A percentile compares a stretch with the other conserved stretches of the same genome.
phyloP scores from a whole-genome alignment of 2,329 filamentous ascomycete genomes.

The Penicillium sp. region DNA sequence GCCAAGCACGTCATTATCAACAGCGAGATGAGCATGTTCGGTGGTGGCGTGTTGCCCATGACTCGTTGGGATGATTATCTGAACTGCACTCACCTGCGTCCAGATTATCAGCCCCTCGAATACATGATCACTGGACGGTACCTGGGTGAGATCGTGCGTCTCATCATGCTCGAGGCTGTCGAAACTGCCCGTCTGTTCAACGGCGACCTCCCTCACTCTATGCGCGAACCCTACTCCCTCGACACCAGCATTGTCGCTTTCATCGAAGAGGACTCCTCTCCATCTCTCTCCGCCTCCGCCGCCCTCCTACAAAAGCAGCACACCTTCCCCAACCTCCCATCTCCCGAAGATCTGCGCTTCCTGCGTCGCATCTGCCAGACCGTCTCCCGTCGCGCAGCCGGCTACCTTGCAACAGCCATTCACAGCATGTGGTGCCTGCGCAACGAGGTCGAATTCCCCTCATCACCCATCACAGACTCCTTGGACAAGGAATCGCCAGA shows the following conservation, averaged over 20 bases:
- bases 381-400: constrained; percentile 62
- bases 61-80: constrained; percentile 65
- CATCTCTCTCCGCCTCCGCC: constrained; percentile 40
- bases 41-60: constrained; percentile 56
- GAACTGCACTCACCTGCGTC: constrained; percentile 58
- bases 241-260: constrained; percentile 62
- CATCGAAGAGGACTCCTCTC: constrained; percentile 53
- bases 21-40: constrained; percentile 69
- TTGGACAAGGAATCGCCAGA: constrained; percentile 33
- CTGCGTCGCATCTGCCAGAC: constrained; percentile 55
- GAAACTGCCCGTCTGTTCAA: constrained; percentile 58
- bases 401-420: constrained; percentile 64
- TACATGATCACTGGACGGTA: constrained; percentile 66
- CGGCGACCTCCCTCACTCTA: constrained; percentile 57
- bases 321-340: constrained; percentile 48
- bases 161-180: constrained; percentile 63
- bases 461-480: constrained; percentile 20
- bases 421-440: constrained; percentile 63
- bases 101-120: constrained; percentile 67
- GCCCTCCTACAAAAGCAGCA: constrained; percentile 56
- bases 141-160: constrained; percentile 63
- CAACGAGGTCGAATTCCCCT: constrained; percentile 50
- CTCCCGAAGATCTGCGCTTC: constrained; percentile 56
- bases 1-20: constrained; percentile 66
- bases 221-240: constrained; percentile 60